These are phyloP conservation scores for Leishmania tropica DNA, from an alignment of 208 protist species.

Conservation along the genomic window DNA sequence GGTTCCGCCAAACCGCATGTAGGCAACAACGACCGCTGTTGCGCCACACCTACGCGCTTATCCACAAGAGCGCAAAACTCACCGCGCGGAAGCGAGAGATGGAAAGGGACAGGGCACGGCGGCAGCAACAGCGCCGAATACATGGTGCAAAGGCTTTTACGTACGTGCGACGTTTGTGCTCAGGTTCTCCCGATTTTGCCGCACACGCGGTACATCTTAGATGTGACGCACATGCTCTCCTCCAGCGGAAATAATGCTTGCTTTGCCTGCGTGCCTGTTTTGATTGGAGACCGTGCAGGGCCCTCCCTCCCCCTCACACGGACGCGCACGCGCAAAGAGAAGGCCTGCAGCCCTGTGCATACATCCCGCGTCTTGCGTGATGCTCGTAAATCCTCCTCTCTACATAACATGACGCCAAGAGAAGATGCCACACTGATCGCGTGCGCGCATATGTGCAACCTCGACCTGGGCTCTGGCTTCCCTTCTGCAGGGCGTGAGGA, in stretches of 20 bases:
- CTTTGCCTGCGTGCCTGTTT: neutral
- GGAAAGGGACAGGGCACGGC: neutral
- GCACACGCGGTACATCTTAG: neutral
- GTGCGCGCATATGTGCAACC: neutral
- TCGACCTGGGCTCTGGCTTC: neutral
- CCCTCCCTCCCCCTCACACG: neutral
- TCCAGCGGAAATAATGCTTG: neutral
- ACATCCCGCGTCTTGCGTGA: neutral
- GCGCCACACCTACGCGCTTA: no score
- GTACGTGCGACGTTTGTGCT: neutral
- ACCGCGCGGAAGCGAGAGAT: neutral
- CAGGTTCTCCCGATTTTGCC: neutral
- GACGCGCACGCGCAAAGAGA: neutral
- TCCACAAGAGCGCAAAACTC: neutral
- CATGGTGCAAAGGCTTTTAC: neutral
- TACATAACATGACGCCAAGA: neutral
- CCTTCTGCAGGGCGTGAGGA: neutral
- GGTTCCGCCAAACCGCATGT: conserved; percentile 28
- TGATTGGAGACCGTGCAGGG: no score
- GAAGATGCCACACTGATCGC: neutral
- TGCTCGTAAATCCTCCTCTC: neutral
- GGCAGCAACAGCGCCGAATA: neutral
- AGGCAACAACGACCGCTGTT: neutral
- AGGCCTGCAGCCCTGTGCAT: neutral
- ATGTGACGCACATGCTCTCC: neutral